phyloP scores from a whole-genome alignment of 169 alveolate species.

The Plasmodium sp. region DNA sequence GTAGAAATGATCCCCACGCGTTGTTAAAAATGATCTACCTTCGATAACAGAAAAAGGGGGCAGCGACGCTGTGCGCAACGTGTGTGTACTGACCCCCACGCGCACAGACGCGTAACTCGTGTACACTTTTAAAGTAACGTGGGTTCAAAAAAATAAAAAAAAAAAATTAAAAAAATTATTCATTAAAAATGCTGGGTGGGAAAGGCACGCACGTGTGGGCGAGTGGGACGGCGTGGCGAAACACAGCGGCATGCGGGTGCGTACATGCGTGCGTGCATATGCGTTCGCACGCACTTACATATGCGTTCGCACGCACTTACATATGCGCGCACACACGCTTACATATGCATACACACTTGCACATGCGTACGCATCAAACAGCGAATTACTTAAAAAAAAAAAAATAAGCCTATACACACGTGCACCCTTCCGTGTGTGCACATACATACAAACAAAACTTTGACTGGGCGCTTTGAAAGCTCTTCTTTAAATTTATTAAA shows the following conservation, averaged over 20 bases:
- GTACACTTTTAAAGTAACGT: constrained; percentile 6
- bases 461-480: constrained; percentile 21
- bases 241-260: not conserved
- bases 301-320: not conserved
- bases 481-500: constrained; percentile 55
- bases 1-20: not conserved
- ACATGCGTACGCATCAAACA: constrained; percentile 12
- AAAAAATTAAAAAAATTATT: constrained; percentile 24
- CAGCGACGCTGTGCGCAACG: not conserved
- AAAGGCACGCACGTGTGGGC: not conserved
- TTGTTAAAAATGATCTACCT: not conserved
- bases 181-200: constrained; percentile 19
- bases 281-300: not conserved
- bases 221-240: not conserved
- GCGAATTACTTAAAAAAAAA: constrained; percentile 67
- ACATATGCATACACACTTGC: not conserved
- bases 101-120: not conserved
- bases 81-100: not conserved
- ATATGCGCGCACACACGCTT: not conserved
- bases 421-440: constrained; percentile 9
- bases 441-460: constrained; percentile 45
- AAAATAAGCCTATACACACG: not conserved
- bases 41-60: not conserved
- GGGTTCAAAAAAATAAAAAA: constrained; percentile 1
- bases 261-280: not conserved